phyloP scores from a whole-genome alignment of 176 grass and related monocot species.

The Phoenix dactylifera region DNA sequence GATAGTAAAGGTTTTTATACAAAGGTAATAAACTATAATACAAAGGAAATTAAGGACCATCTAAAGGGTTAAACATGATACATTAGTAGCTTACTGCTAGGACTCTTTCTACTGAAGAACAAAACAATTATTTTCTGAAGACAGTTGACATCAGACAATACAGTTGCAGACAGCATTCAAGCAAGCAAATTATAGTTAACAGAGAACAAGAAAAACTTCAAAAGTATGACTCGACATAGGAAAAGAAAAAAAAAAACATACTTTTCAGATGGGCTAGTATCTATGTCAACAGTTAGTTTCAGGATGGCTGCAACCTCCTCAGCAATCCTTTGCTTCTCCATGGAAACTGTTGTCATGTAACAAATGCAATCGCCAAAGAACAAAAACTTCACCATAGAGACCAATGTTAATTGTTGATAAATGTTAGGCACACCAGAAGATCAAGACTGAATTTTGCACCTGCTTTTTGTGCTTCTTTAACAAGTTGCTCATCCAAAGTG shows the following conservation, averaged over 20 bases:
- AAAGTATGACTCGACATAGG: too few relatives aligned
- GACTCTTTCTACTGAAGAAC: too few relatives aligned
- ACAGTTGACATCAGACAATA: too few relatives aligned
- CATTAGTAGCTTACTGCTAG: too few relatives aligned
- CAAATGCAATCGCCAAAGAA: neutral
- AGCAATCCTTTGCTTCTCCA: slow-evolving; percentile 78
- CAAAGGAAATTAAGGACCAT: too few relatives aligned
- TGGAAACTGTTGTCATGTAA: slow-evolving; percentile 39
- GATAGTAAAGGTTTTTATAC: too few relatives aligned
- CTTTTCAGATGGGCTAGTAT: slow-evolving; percentile 38
- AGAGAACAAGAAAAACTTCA: too few relatives aligned
- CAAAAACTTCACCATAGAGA: slow-evolving; percentile 7
- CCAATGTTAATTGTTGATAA: neutral
- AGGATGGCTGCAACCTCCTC: slow-evolving; percentile 72
- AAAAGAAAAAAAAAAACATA: neutral
- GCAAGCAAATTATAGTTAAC: too few relatives aligned
- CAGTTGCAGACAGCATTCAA: too few relatives aligned
- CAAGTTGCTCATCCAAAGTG: slow-evolving; percentile 77
- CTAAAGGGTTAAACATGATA: too few relatives aligned
- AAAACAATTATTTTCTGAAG: too few relatives aligned
- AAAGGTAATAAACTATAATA: too few relatives aligned
- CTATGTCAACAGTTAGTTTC: slow-evolving; percentile 68
- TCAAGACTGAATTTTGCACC: slow-evolving; percentile 29
- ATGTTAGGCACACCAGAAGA: neutral
- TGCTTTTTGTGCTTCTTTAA: slow-evolving; percentile 73